Conservation (phyloP, 768 basidiomycete species). For the Kwoniella botswanensis region DNA sequence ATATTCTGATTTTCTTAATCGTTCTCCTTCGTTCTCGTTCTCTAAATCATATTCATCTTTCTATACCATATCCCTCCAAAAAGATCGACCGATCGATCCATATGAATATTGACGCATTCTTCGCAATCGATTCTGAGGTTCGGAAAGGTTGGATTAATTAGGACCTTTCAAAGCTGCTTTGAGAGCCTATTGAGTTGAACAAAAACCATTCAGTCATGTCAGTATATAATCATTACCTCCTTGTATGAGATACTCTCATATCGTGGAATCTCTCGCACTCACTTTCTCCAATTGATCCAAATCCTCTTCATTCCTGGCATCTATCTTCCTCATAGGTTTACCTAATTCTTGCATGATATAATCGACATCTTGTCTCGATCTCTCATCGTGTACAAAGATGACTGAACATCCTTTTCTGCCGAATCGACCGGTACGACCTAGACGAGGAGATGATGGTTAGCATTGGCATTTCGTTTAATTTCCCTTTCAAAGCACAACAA, state of each 20-base stretch:
- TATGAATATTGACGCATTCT: no score
- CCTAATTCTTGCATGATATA: conserved; percentile 80
- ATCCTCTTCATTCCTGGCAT: conserved; percentile 69
- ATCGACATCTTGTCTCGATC: conserved; percentile 87
- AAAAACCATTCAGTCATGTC: neutral
- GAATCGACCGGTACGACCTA: conserved; percentile 96
- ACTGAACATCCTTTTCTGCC: conserved; percentile 96
- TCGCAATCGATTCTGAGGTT: neutral
- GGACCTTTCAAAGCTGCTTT: conserved; percentile 28
- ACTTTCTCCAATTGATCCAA: conserved; percentile 94
- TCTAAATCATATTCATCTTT: no score
- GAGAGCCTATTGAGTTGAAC: conserved; percentile 10
- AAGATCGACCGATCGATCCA: no score
- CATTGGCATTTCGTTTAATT: neutral
- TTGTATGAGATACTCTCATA: no score
- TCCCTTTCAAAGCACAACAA: neutral
- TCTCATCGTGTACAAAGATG: conserved; percentile 92
- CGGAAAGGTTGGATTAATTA: neutral
- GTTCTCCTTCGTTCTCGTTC: no score
- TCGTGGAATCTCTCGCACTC: conserved; percentile 38
- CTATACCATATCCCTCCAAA: no score
- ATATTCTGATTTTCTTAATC: no score
- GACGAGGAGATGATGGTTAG: neutral
- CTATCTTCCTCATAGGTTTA: conserved; percentile 79
- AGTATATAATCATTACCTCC: neutral